Evolutionary conservation across 495 filamentous ascomycete species (phyloP), one percentile per base, ranked within the genome.

Genomic region (Bryoglossum gracile): DNA sequence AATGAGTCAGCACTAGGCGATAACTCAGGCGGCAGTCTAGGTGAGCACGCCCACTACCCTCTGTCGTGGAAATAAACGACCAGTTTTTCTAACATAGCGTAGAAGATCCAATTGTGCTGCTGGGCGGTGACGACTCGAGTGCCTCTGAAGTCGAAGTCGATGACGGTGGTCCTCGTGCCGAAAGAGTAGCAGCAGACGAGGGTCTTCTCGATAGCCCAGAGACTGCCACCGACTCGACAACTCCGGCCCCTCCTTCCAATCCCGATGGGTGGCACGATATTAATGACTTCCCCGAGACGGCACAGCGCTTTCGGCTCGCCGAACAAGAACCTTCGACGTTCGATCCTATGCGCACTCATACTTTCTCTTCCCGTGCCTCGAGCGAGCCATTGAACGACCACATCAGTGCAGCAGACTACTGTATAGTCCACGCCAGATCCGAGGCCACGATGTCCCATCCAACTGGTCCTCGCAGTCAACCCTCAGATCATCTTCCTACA

Each of bases 361-460:
- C 22, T 18, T 56, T 24, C 22, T 30, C 38, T 30, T 51, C 48
- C 13, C 43, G 24, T 32, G 8, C 30, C 28, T 56, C 48, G 42
- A 51, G 43, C 42, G 43, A 47, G 42, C 48, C 43, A 51, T 48
- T 56, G 30, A 2, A 42, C 35, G 32, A 56, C 43, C 14, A 38
- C 48, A 43, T 23, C 28, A 51, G 43, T 48, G 9, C 26, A 55
- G 42, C n/a, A 46, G 46, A 26, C 25, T 18, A 37, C 10, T 45
- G 17, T 51, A 36, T 25, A 36, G 32, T 25, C 43, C 44, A 17
- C 28, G 41, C 46, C 39, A 49, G 25, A 45, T 54, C 51, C 39
- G 38, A 49, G 51, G 34, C 46, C 22, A 54, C 46, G 16, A 43
- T 39, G 32, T 43, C 23, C 30, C n/a, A 8, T 36, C 19, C 32